Conservation (phyloP, 1,284 basidiomycete genomes). For the Pisolithus thermaeus region DNA sequence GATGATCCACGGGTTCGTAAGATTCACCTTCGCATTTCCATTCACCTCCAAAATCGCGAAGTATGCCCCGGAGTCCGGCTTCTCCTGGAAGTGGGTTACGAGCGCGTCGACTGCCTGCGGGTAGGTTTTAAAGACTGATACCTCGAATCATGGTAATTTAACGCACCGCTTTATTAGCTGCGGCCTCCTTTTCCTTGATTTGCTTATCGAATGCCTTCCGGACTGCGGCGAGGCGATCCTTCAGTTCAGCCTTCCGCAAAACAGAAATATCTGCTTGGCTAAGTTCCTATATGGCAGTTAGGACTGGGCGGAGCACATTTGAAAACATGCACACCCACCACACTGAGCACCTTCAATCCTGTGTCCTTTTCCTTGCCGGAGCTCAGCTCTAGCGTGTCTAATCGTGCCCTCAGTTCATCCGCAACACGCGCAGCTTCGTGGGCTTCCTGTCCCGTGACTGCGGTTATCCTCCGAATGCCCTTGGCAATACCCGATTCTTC, state of each 20-base stretch:
- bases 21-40: conserved; percentile 73
- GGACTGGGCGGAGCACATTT: not conserved
- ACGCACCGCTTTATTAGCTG: conserved; percentile 74
- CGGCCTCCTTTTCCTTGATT: conserved; percentile 76
- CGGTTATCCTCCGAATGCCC: conserved; percentile 91
- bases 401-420: conserved; percentile 55
- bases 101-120: conserved; percentile 69
- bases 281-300: conserved; percentile 61
- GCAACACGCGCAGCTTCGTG: conserved; percentile 74
- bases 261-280: conserved; percentile 86
- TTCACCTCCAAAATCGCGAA: conserved; percentile 68
- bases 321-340: conserved; percentile 45
- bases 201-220: conserved; percentile 85
- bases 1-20: not conserved
- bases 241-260: conserved; percentile 76
- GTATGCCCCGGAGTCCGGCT: conserved; percentile 65
- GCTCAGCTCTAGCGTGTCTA: conserved; percentile 62
- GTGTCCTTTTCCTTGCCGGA: conserved; percentile 82
- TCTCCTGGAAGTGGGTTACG: conserved; percentile 68
- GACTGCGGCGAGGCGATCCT: conserved; percentile 65
- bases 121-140: not conserved
- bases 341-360: conserved; percentile 75
- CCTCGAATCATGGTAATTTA: not conserved
- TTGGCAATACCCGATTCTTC: conserved; percentile 98
- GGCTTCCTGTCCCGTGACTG: conserved; percentile 93